Conservation (phyloP, 2,329 filamentous ascomycete genomes). For the Fusarium clavum region DNA sequence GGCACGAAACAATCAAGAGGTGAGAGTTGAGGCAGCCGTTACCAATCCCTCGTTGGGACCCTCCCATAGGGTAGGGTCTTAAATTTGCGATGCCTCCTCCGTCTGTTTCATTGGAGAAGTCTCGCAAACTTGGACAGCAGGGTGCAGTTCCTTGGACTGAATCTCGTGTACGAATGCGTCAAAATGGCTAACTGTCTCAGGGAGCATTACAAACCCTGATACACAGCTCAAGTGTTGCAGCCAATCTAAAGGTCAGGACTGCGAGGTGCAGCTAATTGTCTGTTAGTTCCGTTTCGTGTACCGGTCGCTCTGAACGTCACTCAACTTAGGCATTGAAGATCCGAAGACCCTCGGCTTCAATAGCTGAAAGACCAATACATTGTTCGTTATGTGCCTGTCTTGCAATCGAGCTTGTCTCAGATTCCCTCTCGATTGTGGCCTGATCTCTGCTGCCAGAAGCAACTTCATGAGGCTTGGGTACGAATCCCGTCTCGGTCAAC, state of each 20-base stretch:
- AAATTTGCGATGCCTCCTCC: background rate
- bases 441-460: conserved; percentile 28
- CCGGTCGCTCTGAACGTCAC: background rate
- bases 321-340: background rate
- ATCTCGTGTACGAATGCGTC: conserved; percentile 18
- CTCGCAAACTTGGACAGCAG: conserved; percentile 17
- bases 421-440: conserved; percentile 21
- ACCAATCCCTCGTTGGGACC: conserved; percentile 6
- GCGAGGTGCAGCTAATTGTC: background rate
- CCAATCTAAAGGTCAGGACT: background rate
- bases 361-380: conserved; percentile 4
- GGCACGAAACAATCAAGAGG: background rate
- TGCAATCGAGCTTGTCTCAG: conserved; percentile 5
- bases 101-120: conserved; percentile 8
- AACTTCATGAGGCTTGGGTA: conserved; percentile 13
- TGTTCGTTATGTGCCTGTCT: background rate
- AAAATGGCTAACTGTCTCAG: conserved; percentile 29
- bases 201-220: conserved; percentile 3
- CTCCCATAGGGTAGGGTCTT: conserved; percentile 5
- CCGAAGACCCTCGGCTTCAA: background rate
- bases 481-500: conserved; percentile 1
- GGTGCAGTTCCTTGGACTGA: conserved; percentile 6
- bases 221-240: conserved; percentile 1
- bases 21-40: conserved; percentile 9
- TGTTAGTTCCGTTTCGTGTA: background rate